These are phyloP conservation scores for Camillea tinctor DNA, from an alignment of 2,329 filamentous ascomycete genomes.

Conservation along the genomic window DNA sequence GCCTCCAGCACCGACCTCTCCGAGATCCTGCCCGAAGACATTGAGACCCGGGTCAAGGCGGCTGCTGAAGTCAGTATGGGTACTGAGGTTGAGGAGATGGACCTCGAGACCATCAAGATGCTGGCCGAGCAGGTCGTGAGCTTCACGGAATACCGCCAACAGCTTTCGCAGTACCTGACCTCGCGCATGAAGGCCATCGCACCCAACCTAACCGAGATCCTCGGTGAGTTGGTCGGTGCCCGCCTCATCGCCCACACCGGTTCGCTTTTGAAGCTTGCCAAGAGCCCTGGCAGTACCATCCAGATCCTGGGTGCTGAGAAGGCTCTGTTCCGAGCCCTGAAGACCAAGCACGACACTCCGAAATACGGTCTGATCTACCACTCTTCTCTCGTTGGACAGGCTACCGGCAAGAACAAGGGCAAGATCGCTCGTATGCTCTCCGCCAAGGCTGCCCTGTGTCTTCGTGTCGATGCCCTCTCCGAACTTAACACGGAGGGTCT, in stretches of 20 bases:
- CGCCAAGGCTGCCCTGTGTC: slow-evolving; percentile 87
- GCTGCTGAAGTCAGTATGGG: slow-evolving; percentile 98
- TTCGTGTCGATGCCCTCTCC: slow-evolving; percentile 86
- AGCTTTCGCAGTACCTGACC: slow-evolving; percentile 85
- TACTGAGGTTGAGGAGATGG: slow-evolving; percentile 90
- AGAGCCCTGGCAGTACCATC: slow-evolving; percentile 91
- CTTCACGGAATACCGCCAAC: slow-evolving; percentile 85
- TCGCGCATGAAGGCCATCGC: slow-evolving; percentile 96
- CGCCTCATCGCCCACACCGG: slow-evolving; percentile 93
- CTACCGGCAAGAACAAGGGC: slow-evolving; percentile 97
- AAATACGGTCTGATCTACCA: slow-evolving; percentile 97
- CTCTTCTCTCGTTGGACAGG: slow-evolving; percentile 91
- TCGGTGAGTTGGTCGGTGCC: slow-evolving; percentile 91
- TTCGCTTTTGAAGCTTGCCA: slow-evolving; percentile 90
- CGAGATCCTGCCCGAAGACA: slow-evolving; percentile 91
- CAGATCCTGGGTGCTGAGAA: slow-evolving; percentile 99
- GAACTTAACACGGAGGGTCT: slow-evolving; percentile 71
- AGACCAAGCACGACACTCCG: slow-evolving; percentile 98
- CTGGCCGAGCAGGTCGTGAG: slow-evolving; percentile 91
- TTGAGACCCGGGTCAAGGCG: slow-evolving; percentile 86
- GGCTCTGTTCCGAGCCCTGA: slow-evolving; percentile 94
- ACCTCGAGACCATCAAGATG: slow-evolving; percentile 88
- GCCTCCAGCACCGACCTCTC: slow-evolving; percentile 75
- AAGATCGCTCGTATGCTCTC: slow-evolving; percentile 98
- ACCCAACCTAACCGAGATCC: slow-evolving; percentile 88